Evolutionary conservation across 257 asterid species (phyloP), one percentile per base, ranked within the genome.

Genomic region (Anisodus tanguticus): DNA sequence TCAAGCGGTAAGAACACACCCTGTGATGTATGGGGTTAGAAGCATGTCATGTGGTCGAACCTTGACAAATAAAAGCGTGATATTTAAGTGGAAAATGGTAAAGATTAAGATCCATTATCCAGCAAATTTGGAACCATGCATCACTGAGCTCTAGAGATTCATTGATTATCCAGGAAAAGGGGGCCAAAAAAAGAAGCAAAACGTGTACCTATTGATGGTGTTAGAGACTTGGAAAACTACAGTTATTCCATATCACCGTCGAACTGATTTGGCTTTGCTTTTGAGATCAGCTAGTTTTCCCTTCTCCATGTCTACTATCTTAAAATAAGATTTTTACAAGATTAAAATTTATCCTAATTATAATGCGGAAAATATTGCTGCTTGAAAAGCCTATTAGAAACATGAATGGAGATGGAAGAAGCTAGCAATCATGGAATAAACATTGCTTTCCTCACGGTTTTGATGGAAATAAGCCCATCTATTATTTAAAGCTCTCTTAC

Each of bases 401-500:
- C 81, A 74, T 49, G 13, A 49, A 74, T 53, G 15, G 8, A 53
- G 64, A 49, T 13, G 7, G 62, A 31, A 77, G 7, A 5, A 8
- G 16, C 49, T 26, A 77, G 47, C 8, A 77, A 8, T 47, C 64
- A 77, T 12, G 3, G 49, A 49, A 51, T 51, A 22, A 77, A 77
- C 15, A 77, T 63, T 47, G 58, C 16, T 85, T 91, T 94, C 98
- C 97, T 92, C 93, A 84, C 84, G 76, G 77, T 83, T 93, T 89
- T 90, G 91, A 85, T 85, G 90, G 88, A 94, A 89, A 87, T 87
- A 79, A 86, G 88, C 92, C 93, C 92, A 88, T 86, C 93, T 88
- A 71, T 93, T 95, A 98, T 95, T 95, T 95, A 90, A 93, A 90
- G 70, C 97, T 97, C 99, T 95, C 91, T 83, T 82, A 91, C 82